Evolutionary conservation across 257 asterid species (phyloP).

Genomic region (Solanum lycopersicoides): DNA sequence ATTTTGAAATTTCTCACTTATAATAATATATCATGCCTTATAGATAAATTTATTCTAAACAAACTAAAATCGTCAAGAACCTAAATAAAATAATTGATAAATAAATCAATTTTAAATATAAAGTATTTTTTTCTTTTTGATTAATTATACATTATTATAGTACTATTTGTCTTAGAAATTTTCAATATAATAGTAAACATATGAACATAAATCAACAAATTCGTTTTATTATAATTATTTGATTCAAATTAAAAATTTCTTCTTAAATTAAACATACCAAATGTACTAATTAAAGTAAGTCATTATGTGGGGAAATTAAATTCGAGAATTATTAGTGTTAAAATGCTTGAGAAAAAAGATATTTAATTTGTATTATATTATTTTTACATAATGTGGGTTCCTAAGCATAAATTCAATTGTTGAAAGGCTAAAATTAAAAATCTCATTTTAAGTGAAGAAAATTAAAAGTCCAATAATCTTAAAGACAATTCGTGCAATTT

Average conservation of each 20-base stretch:
- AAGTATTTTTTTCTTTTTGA: background rate
- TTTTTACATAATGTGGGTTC: too few species aligned
- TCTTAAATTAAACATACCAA: background rate
- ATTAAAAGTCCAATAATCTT: too few species aligned
- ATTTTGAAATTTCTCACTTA: background rate
- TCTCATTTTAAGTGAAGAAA: too few species aligned
- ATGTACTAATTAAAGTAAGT: background rate
- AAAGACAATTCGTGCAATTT: too few species aligned
- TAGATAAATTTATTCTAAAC: too few species aligned
- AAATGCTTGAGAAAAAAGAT: too few species aligned
- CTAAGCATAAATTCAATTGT: too few species aligned
- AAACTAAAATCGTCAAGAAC: background rate
- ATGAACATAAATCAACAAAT: background rate
- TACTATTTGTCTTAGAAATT: background rate
- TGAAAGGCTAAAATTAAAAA: too few species aligned
- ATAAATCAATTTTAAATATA: background rate
- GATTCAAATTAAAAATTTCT: background rate
- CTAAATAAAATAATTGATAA: background rate
- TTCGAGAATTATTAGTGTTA: background rate
- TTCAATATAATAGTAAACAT: too few species aligned
- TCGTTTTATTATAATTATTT: background rate
- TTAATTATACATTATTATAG: background rate
- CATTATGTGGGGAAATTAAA: background rate
- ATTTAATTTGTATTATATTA: too few species aligned
- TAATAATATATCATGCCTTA: background rate